Evolutionary conservation across 108 stramenopile species (phyloP).

Genomic region (Cyclotella distinguenda): DNA sequence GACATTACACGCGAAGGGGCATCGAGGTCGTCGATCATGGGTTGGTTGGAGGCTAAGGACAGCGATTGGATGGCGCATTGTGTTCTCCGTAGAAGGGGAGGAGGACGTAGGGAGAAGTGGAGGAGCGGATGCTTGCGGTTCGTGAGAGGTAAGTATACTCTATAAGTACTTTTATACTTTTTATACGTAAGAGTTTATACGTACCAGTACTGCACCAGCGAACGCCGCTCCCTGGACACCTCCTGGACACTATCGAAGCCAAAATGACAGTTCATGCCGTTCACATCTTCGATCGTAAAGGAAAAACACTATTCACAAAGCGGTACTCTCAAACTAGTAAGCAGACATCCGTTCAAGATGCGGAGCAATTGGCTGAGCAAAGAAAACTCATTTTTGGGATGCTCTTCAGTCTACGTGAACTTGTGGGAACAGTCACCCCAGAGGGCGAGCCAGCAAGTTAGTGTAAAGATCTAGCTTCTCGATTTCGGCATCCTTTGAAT

Average conservation of each 20-base stretch:
- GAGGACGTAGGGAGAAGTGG: slow-evolving; percentile 29
- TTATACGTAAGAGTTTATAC: no score
- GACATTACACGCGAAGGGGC: slow-evolving; percentile 1
- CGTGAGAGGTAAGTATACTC: slow-evolving; percentile 2
- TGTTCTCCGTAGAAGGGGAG: slow-evolving; percentile 80
- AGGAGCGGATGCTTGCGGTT: slow-evolving; percentile 9
- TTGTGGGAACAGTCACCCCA: slow-evolving; percentile 76
- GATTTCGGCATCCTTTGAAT: no score
- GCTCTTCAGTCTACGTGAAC: slow-evolving; percentile 81
- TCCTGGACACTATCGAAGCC: no score
- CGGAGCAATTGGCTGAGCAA: slow-evolving; percentile 76
- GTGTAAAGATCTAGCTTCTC: no score
- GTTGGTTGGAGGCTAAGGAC: slow-evolving; percentile 60
- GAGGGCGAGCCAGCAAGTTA: slow-evolving; percentile 36
- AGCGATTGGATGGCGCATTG: slow-evolving; percentile 75
- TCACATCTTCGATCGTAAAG: slow-evolving; percentile 86
- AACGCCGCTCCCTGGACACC: no score
- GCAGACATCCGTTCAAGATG: slow-evolving; percentile 41
- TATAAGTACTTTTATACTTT: no score
- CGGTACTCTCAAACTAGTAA: slow-evolving; percentile 52
- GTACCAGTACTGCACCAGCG: no score
- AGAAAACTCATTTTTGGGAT: slow-evolving; percentile 90
- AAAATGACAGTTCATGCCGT: slow-evolving; percentile 85
- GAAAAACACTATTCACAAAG: slow-evolving; percentile 88
- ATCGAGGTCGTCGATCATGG: no score